A percentile compares a stretch with the other conserved stretches of the same genome.
These are phyloP conservation scores for Castanea crenata DNA, from an alignment of 306 rosid genomes.

Conservation along the genomic window DNA sequence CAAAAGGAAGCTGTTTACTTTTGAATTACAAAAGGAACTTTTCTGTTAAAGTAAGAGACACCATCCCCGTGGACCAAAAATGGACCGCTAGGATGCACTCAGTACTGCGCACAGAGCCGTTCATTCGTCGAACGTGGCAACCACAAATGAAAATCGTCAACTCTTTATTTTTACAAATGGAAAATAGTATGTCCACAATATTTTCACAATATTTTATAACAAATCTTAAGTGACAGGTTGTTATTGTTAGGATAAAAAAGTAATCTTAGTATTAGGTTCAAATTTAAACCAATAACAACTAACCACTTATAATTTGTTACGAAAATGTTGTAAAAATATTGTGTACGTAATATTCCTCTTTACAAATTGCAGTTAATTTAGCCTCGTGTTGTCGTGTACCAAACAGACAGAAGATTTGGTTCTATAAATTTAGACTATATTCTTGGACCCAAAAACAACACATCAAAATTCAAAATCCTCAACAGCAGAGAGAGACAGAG, in stretches of 20 bases:
- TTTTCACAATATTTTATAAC: no score
- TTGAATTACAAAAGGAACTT: background rate
- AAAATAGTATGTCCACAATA: no score
- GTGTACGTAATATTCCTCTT: background rate
- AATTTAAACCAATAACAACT: no score
- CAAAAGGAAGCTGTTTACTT: background rate
- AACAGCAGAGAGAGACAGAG: conserved; percentile 1
- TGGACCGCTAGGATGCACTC: background rate
- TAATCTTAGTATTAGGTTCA: no score
- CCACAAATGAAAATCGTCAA: background rate
- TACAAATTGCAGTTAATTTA: background rate
- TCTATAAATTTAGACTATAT: background rate
- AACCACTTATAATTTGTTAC: no score
- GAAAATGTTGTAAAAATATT: no score
- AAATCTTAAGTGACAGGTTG: no score
- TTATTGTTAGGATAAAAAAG: no score
- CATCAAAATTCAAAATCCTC: background rate
- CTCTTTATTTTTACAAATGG: background rate
- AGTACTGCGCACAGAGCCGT: no score
- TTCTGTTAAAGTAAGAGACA: background rate
- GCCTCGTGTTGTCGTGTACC: background rate
- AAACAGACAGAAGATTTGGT: background rate
- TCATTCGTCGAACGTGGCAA: background rate
- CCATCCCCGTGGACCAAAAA: background rate
- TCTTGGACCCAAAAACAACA: background rate